phyloP scores from a whole-genome alignment of 2,329 filamentous ascomycete genomes.

The Microsporum canis region DNA sequence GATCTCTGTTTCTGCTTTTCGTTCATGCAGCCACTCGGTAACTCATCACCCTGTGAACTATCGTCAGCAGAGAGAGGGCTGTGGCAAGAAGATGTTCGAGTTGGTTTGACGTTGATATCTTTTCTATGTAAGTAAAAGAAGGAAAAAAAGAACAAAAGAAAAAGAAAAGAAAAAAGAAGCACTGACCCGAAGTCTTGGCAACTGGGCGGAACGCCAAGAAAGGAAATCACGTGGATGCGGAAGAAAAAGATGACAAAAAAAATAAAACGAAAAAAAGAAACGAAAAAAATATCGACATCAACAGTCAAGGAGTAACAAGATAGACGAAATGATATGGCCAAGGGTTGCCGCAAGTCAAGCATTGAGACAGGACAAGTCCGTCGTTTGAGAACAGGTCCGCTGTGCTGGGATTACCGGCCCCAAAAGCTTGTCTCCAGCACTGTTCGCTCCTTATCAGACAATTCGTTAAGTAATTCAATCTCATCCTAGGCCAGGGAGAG shows the following conservation, averaged over 20 bases:
- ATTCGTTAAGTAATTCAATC: too few relatives aligned
- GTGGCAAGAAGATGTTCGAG: not conserved
- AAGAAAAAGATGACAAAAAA: not conserved
- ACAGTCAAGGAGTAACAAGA: not conserved
- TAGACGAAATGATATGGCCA: not conserved
- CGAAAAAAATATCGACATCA: not conserved
- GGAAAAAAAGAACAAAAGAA: not conserved
- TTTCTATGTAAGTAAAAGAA: not conserved
- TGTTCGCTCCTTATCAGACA: not conserved
- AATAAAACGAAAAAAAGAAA: not conserved
- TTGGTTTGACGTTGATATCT: not conserved
- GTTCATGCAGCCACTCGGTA: not conserved
- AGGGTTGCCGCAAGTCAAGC: not conserved
- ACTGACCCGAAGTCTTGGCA: not conserved
- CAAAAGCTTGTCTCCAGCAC: not conserved
- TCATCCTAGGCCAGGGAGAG: too few relatives aligned
- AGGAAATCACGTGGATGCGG: not conserved
- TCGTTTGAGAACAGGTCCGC: not conserved
- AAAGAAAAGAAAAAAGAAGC: not conserved
- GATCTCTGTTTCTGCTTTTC: not conserved
- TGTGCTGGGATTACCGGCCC: not conserved
- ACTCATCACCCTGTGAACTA: not conserved
- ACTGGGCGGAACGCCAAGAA: not conserved
- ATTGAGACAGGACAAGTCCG: not conserved
- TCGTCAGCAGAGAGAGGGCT: not conserved